Evolutionary conservation across 2,329 filamentous ascomycete species (phyloP).

Genomic region (Fusarium acutatum): DNA sequence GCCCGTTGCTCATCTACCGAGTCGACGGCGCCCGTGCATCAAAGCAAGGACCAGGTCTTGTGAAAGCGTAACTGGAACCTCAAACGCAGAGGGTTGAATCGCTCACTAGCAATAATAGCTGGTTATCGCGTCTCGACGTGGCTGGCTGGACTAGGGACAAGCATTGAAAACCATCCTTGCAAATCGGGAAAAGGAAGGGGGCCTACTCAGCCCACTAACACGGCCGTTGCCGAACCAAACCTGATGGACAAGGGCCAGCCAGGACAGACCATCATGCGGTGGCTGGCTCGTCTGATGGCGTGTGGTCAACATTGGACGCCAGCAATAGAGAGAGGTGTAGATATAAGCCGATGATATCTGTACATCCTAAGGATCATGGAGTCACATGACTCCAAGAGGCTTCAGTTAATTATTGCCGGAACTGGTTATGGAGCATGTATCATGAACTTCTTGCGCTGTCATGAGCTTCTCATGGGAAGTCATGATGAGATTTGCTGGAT

Average conservation of each 20-base stretch:
- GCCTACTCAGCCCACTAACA: conserved; percentile 32
- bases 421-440: conserved; percentile 5
- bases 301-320: conserved; percentile 12
- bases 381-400: background rate
- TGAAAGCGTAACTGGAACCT: background rate
- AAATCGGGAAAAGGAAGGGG: conserved; percentile 19
- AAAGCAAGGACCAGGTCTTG: conserved; percentile 19
- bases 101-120: background rate
- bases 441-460: background rate
- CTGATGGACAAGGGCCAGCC: conserved; percentile 21
- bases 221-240: conserved; percentile 35
- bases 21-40: conserved; percentile 18
- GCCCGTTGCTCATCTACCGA: conserved; percentile 20
- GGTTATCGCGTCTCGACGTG: conserved; percentile 16
- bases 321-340: conserved; percentile 15
- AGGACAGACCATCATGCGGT: conserved; percentile 31
- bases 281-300: conserved; percentile 27
- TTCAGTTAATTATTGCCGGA: background rate
- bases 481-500: background rate
- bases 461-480: background rate
- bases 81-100: background rate
- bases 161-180: conserved; percentile 11
- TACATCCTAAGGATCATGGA: background rate
- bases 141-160: conserved; percentile 21
- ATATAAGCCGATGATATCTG: conserved; percentile 3